Evolutionary conservation across 108 stramenopile species (phyloP), one percentile per base, ranked within the genome.

Genomic region (Nitzschia sp.): DNA sequence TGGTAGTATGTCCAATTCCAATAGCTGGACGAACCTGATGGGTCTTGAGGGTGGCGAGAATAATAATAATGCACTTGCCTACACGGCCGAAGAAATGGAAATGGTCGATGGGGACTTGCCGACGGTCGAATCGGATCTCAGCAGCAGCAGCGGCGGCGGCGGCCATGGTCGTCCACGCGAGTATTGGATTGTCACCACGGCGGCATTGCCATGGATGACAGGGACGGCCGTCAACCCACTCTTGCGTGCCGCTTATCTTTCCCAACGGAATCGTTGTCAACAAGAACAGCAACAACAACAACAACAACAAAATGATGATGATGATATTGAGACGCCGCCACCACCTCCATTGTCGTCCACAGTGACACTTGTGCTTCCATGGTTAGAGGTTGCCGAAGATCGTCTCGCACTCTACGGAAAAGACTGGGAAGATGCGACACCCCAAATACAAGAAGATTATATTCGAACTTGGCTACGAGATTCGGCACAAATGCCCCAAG

Each of bases 211-310:
- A 17, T 95, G 90, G 94, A 72, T 86, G 60, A 95, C 94, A 38
- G 94, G 94, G n/a, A 95, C 94, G 17, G 77, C 89, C 16, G 84
- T 95, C 0, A 95, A 95, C 73, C 94, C 94, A 5, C 70, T 92
- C 26, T 77, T 94, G 5, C 67, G 93, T 26, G 93, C 93, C 5
- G 93, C 90, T 1, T 88, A 94, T 61, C 64, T 94, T 4, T 63
- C 75, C 8, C 68, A 76, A 83, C 22, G 84, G 77, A 16, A 85
- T 85, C 30, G 85, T 82, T 1, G 25, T 1, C 26, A 45, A 13
- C 19, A 44, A 17, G 6, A 45, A 27, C n/a, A n/a, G n/a, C 16
- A n/a, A 62, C 19, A 27, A 17, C 25, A 6, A 31, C 22, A 16
- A 8, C 11, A 53, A 25, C 29, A 61, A 81, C 29, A 68, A 85